These are phyloP conservation scores for Exsudoporus floridanus DNA, from an alignment of 1,284 basidiomycete genomes.

Conservation along the genomic window DNA sequence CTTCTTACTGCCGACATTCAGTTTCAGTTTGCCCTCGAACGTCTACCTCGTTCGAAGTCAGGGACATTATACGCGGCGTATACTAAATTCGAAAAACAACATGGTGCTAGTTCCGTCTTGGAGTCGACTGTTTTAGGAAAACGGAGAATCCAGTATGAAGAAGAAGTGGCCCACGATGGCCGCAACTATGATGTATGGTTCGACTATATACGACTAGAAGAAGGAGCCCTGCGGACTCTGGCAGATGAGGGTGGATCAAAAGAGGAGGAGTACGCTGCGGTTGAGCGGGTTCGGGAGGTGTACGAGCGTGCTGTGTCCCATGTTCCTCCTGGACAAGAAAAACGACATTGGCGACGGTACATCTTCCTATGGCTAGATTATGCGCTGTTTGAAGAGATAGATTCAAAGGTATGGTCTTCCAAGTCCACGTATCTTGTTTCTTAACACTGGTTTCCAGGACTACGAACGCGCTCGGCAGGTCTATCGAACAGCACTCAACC, in stretches of 20 bases:
- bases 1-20: conserved; percentile 1
- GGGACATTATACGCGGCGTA: conserved; percentile 84
- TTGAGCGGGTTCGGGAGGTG: conserved; percentile 79
- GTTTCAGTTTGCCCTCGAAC: conserved; percentile 83
- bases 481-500: conserved; percentile 85
- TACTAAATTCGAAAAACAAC: conserved; percentile 98
- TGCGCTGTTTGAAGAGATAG: conserved; percentile 96
- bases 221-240: conserved; percentile 78
- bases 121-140: conserved; percentile 96
- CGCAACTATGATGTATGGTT: conserved; percentile 99
- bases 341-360: conserved; percentile 93
- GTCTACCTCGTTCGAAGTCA: conserved; percentile 89
- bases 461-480: conserved; percentile 84
- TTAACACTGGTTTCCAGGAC: conserved; percentile 51
- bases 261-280: conserved; percentile 62
- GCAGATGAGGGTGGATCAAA: conserved; percentile 72
- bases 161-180: conserved; percentile 84
- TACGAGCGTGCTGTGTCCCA: conserved; percentile 97
- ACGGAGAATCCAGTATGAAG: conserved; percentile 96
- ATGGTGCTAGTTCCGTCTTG: conserved; percentile 84
- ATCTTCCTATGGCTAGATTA: conserved; percentile 98
- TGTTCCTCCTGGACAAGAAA: conserved; percentile 86
- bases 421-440: conserved; percentile 1
- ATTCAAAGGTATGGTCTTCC: conserved; percentile 66
- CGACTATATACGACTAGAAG: conserved; percentile 92